Base-by-base conservation (phyloP, 1,284 basidiomycete species). In the Heterobasidion irregulare region DNA sequence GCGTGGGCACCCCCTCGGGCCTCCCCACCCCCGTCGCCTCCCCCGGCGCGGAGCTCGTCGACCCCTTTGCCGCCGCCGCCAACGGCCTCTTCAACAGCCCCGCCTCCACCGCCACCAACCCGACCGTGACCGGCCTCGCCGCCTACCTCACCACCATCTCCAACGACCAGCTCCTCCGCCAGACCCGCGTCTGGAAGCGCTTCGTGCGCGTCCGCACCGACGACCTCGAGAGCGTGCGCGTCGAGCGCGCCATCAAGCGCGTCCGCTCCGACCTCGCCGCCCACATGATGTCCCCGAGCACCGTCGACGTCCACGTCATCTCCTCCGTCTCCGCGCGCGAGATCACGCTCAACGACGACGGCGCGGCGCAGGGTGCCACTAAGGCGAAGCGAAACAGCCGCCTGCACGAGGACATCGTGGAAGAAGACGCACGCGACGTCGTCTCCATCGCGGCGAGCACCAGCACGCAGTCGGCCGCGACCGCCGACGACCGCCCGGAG, bases 211-310 rank as follows among this genome's bases (percentile, higher is more conserved):
- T 93, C 16, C 80, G 91, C 58, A 84, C 83, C 4, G 92, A 94
- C 65, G 92, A 94, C 67, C 71, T 94, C 49, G 85, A 93, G 72
- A 92, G 89, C 64, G 84, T 87, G 5, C 82, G 91, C 47, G 83
- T 89, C 47, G 92, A 94, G 70, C 79, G 92, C 56, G 86, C 92
- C 3, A 89, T 94, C 68, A 91, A 92, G 71, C 83, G 89, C 47
- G 89, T 92, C 15, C 77, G 89, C 54, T 91, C 88, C 52, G 92
- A 94, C 70, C 72, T 91, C n/a, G 86, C 86, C 8, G 84, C 82
- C 7, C 89, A 91, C 63, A 70, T 75, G 52, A 62, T 72, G 55
- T 68, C 71, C 8, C 59, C 60, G 5, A 64, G 60, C 56, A 59
- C 66, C 4, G 57, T 63, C 43, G 68, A 69, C 19, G 59, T 63